Evolutionary conservation across 805 yeast genomes (phyloP).

Genomic region (Wickerhamiella occidentalis): DNA sequence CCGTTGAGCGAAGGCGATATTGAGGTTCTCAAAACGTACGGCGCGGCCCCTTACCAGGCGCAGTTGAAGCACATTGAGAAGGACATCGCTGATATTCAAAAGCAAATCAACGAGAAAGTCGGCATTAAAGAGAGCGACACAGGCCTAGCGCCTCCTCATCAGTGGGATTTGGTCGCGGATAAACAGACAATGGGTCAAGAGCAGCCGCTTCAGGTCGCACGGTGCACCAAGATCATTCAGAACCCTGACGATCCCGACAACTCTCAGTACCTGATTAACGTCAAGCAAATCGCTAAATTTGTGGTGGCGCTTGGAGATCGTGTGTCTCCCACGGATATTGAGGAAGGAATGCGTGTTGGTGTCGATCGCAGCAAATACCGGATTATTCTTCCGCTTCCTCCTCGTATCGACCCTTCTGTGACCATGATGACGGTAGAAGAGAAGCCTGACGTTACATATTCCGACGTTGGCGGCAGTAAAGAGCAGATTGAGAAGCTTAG

Average conservation of each 20-base stretch:
- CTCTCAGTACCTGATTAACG: conserved; percentile 86
- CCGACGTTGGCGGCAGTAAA: conserved; percentile 97
- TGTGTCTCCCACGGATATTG: conserved; percentile 96
- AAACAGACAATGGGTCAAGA: conserved; percentile 85
- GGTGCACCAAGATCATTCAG: conserved; percentile 89
- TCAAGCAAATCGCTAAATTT: conserved; percentile 96
- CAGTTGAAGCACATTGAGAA: conserved; percentile 71
- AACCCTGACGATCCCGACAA: conserved; percentile 48
- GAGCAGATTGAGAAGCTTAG: conserved; percentile 94
- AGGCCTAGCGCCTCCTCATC: conserved; percentile 91
- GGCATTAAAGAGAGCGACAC: conserved; percentile 84
- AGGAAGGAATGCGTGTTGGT: conserved; percentile 99
- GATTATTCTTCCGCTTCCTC: conserved; percentile 94
- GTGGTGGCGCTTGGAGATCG: conserved; percentile 94
- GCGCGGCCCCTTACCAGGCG: conserved; percentile 90
- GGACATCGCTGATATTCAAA: conserved; percentile 75
- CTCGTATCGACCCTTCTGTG: conserved; percentile 93
- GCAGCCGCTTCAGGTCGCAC: conserved; percentile 94
- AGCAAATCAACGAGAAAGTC: conserved; percentile 82
- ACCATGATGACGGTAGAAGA: conserved; percentile 99
- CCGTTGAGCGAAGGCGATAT: conserved; percentile 95
- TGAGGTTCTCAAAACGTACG: conserved; percentile 92
- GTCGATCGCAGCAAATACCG: conserved; percentile 95
- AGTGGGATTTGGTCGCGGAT: conserved; percentile 97
- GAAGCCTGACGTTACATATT: conserved; percentile 96